These are phyloP conservation scores for Agarophyton chilense DNA, from an alignment of 23 red algal genomes.

Conservation along the genomic window DNA sequence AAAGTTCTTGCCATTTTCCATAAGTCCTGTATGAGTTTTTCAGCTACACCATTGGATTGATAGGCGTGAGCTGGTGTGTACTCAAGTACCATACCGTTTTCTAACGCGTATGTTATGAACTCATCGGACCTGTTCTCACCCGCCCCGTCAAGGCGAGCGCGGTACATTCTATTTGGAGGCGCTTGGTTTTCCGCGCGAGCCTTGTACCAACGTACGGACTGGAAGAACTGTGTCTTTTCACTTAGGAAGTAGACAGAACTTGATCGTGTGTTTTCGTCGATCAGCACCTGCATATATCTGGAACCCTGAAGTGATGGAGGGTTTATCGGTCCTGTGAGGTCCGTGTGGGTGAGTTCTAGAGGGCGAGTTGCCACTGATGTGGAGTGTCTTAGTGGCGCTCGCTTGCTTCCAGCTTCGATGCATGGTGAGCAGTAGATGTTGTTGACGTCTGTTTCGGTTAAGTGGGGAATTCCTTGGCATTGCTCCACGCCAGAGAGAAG, in stretches of 20 bases:
- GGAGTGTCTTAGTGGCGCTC: not conserved
- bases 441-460: not conserved
- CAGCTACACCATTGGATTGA: conserved; percentile 29
- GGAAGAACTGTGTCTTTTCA: not conserved
- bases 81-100: conserved; percentile 15
- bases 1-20: conserved; percentile 17
- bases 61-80: not conserved
- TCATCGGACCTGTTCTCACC: not conserved
- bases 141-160: not conserved
- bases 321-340: conserved; percentile 7
- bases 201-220: conserved; percentile 17
- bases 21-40: conserved; percentile 12
- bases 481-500: not conserved
- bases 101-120: not conserved
- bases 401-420: not conserved
- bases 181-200: conserved; percentile 19
- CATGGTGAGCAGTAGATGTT: not conserved
- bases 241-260: conserved; percentile 11
- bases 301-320: not conserved
- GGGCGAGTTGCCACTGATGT: not conserved
- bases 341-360: not conserved
- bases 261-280: conserved; percentile 13
- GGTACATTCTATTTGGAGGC: not conserved
- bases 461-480: not conserved
- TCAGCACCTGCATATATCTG: conserved; percentile 5